Evolutionary conservation across 2,329 filamentous ascomycete genomes (phyloP).

Genomic region (Aspergillus sp.): DNA sequence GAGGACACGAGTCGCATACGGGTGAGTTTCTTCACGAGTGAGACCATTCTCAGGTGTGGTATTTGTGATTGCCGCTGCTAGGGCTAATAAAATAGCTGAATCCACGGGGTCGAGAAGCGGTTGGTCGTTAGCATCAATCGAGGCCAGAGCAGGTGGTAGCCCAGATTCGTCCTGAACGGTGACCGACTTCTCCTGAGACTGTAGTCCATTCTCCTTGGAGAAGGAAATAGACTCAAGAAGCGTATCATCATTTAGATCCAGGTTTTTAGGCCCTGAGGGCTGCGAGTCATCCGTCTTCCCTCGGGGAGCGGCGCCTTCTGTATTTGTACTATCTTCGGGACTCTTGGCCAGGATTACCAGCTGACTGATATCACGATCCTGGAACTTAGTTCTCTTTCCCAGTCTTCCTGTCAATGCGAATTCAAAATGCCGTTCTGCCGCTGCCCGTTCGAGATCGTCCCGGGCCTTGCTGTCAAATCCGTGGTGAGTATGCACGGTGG

Average conservation of each 20-base stretch:
- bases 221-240: constrained; percentile 83
- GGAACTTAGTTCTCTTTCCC: constrained; percentile 53
- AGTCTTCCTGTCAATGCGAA: constrained; percentile 80
- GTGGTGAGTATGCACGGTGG: constrained; percentile 75
- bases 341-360: constrained; percentile 85
- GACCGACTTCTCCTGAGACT: constrained; percentile 31
- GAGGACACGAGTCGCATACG: constrained; percentile 81
- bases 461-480: constrained; percentile 69
- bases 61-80: constrained; percentile 83
- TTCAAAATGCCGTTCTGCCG: constrained; percentile 58
- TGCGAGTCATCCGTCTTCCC: constrained; percentile 16
- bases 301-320: constrained; percentile 2
- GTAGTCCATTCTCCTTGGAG: constrained; percentile 44
- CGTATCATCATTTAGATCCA: constrained; percentile 86
- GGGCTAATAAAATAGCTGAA: constrained; percentile 72
- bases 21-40: constrained; percentile 86
- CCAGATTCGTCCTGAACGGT: constrained; percentile 35
- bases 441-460: constrained; percentile 61
- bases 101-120: constrained; percentile 75
- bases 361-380: constrained; percentile 57
- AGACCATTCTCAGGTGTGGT: constrained; percentile 75
- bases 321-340: constrained; percentile 29
- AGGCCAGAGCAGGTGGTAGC: constrained; percentile 55
- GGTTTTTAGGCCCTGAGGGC: constrained; percentile 51
- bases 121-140: constrained; percentile 68